These are phyloP conservation scores for Tylopilus sp. DNA, from an alignment of 768 basidiomycete species.

Conservation along the genomic window DNA sequence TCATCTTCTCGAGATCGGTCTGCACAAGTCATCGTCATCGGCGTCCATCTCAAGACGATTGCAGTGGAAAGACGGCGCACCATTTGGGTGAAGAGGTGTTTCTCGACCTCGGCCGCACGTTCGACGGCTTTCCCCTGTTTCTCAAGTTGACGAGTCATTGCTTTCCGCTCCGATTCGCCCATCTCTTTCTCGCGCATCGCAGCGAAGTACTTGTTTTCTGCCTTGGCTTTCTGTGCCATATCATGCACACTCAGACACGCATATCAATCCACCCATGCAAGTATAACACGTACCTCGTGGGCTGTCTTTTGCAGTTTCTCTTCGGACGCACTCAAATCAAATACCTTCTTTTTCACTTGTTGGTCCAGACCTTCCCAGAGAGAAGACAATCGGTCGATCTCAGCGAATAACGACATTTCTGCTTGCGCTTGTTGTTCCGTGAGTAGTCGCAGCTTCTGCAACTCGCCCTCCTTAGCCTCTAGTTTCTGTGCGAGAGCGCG, in stretches of 20 bases:
- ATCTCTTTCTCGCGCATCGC: constrained; percentile 89
- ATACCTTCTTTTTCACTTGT: constrained; percentile 81
- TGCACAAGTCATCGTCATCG: constrained; percentile 14
- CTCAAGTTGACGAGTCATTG: constrained; percentile 50
- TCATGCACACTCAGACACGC: neutral
- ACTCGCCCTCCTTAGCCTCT: constrained; percentile 63
- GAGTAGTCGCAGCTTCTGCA: constrained; percentile 58
- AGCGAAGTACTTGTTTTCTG: constrained; percentile 91
- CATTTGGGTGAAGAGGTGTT: constrained; percentile 42
- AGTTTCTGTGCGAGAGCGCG: constrained; percentile 52
- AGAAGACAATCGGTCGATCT: constrained; percentile 80
- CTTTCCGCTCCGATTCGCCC: constrained; percentile 71
- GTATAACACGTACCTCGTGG: constrained; percentile 58
- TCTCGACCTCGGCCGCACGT: constrained; percentile 59
- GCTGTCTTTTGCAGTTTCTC: constrained; percentile 61
- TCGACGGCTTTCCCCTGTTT: constrained; percentile 66
- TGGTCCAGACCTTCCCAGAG: constrained; percentile 84
- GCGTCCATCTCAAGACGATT: neutral
- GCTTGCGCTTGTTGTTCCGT: constrained; percentile 63
- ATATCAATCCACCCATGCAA: neutral
- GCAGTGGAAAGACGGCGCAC: neutral
- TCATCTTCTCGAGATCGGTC: constrained; percentile 46
- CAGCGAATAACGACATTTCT: constrained; percentile 73
- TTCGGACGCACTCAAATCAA: constrained; percentile 68
- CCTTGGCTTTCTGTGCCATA: constrained; percentile 78